Evolutionary conservation across 2,329 filamentous ascomycete genomes (phyloP).

Genomic region (Didymella pomorum): DNA sequence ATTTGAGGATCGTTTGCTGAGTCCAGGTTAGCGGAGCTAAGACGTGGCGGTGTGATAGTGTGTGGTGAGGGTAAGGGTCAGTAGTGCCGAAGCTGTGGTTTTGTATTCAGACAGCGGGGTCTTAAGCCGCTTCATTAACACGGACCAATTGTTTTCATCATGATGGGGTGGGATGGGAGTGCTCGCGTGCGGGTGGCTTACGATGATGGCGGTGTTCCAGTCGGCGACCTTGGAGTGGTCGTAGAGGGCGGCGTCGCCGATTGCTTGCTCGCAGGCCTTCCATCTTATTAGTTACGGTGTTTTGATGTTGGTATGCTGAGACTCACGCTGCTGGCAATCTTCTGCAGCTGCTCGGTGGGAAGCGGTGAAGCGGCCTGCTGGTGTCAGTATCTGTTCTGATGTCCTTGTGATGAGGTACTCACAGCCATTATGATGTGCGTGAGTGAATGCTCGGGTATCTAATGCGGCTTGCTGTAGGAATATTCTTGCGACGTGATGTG

Average conservation of each 20-base stretch:
- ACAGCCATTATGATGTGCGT: conserved; percentile 43
- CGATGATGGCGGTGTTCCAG: conserved; percentile 95
- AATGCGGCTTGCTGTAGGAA: background rate
- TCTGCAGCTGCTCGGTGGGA: conserved; percentile 42
- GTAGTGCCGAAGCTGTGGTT: conserved; percentile 79
- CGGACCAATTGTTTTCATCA: conserved; percentile 94
- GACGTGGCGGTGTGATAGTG: background rate
- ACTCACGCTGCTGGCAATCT: conserved; percentile 43
- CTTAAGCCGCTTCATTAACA: conserved; percentile 96
- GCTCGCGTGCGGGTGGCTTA: conserved; percentile 57
- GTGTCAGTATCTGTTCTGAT: background rate
- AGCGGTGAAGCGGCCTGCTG: conserved; percentile 38
- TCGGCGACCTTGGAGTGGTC: conserved; percentile 83
- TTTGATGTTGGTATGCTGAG: background rate
- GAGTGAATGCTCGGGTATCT: conserved; percentile 1
- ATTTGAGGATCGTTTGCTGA: conserved; percentile 78
- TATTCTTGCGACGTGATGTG: conserved; percentile 1
- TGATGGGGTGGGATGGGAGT: conserved; percentile 31
- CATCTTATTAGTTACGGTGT: conserved; percentile 14
- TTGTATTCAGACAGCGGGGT: conserved; percentile 82
- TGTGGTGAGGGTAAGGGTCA: conserved; percentile 53
- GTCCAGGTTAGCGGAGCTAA: background rate
- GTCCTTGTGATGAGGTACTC: conserved; percentile 2
- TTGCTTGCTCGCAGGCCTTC: conserved; percentile 82
- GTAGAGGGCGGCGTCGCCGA: conserved; percentile 79